Evolutionary conservation across 2,329 filamentous ascomycete genomes (phyloP), one percentile per base, ranked within the genome.

Genomic region (Colletotrichum echinochloae): DNA sequence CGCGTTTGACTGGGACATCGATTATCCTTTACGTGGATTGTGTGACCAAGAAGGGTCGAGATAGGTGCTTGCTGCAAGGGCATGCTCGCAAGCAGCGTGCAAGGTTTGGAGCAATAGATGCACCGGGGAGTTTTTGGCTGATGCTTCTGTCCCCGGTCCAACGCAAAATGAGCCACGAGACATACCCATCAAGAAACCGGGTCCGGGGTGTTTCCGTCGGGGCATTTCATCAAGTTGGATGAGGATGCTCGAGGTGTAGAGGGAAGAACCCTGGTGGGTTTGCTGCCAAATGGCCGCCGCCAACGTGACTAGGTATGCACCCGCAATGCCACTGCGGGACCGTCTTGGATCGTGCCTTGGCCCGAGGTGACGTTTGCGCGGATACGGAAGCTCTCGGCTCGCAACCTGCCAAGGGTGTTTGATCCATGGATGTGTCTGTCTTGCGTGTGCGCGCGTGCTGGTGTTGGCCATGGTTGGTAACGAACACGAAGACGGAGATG

Each of bases 201-300:
- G 63, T 70, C 67, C 67, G 37, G 64, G 64, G 68, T 63, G 64
- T 68, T 71, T 71, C 59, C 52, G 12, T 71, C 64, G 68, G 68
- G 68, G 68, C 52, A 41, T 71, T 71, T 71, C 64, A 71, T 71
- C 48, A 63, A 71, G 41, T 70, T 57, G 67, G 46, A 70, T 70
- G 57, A 62, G 46, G 67, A 70, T 67, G 57, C 39, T 59, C 68
- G 59, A 68, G 35, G 26, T 30, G 57, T 57, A 46, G 44, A 54
- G 44, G 68, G 57, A 52, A 55, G 37, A 20, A 41, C 57, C 68
- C 52, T 63, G 57, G 41, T 5, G 41, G 12, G 5, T 59, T 26
- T 7, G 37, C n/a, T 54, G 28, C 26, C 20, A 52, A 33, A 55
- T 52, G 26, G 30, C 26, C 26, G 49, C 30, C 26, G 49, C 26